Conservation (phyloP, 202 grass and related monocot species). For the Hordeum pubiflorum region DNA sequence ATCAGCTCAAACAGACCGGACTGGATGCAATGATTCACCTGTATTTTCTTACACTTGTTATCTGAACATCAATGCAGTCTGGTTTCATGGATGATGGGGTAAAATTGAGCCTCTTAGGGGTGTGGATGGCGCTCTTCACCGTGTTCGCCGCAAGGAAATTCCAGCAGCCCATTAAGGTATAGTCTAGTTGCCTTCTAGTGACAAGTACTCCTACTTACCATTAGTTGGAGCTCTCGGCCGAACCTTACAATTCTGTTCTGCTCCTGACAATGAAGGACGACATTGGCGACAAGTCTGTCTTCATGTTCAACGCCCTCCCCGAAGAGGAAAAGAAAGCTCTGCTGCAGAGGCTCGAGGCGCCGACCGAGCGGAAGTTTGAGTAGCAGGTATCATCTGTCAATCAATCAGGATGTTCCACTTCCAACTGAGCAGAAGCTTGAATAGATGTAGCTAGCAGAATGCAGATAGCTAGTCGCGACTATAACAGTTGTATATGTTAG, state of each 20-base stretch:
- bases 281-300: conserved; percentile 86
- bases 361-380: conserved; percentile 28
- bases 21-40: too few species aligned
- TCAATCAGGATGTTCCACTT: too few species aligned
- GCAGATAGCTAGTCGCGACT: too few species aligned
- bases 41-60: too few species aligned
- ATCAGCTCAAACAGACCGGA: too few species aligned
- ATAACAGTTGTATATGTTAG: background rate
- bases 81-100: too few species aligned
- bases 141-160: conserved; percentile 81
- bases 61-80: too few species aligned
- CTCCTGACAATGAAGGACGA: conserved; percentile 51
- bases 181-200: background rate
- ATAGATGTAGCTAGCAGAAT: too few species aligned
- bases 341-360: conserved; percentile 51
- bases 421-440: too few species aligned
- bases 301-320: conserved; percentile 79
- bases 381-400: background rate
- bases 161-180: conserved; percentile 88
- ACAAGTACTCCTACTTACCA: background rate
- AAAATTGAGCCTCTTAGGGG: conserved; percentile 24
- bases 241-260: background rate
- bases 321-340: conserved; percentile 78
- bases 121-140: conserved; percentile 79
- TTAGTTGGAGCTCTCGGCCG: background rate